Evolutionary conservation across 805 yeast species (phyloP), one percentile per base, ranked within the genome.

Genomic region (Ogataea naganishii): DNA sequence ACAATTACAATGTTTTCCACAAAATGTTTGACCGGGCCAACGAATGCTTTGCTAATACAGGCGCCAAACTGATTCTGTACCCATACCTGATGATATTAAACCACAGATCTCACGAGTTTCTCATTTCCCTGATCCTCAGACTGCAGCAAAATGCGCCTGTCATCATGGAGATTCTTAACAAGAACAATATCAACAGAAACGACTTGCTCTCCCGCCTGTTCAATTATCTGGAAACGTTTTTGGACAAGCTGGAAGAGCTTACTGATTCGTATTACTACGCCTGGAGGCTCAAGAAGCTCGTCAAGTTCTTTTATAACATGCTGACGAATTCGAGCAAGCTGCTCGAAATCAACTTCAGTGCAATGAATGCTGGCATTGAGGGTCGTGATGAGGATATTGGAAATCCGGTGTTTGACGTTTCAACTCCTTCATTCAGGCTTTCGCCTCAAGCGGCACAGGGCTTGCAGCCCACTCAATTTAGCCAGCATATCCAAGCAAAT

Each of bases 51-150:
- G 51, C 59, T 3, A 44, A 51, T 29, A 56, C 62, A 16, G 63
- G 65, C 16, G 57, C 67, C 5, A 75, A 71, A 37, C 54, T 72
- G 33, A 47, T 69, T 6, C 37, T 69, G 10, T 58, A 68, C 15
- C 78, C 77, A 9, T 60, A 58, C 37, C 54, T 72, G 43, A 45
- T 72, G 43, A 62, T 70, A 29, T 55, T 68, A 22, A 74, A 75
- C 34, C 76, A 72, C 39, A 56, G 79, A 38, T 66, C 77, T 5
- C 60, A 69, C 43, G 76, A 72, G 39, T 72, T 72, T 40, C 56
- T 72, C 50, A 71, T 72, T n/a, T 70, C 76, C 24, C 46, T 72
- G 40, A 63, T 72, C 16, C 41, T 72, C 30, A 58, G 78, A 44
- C 57, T 58, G 30, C 62, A 58, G 31, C 62, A 57, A 34, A 47